Base-by-base conservation (phyloP, 1,284 basidiomycete species). In the Cryptococcus deneoformans region DNA sequence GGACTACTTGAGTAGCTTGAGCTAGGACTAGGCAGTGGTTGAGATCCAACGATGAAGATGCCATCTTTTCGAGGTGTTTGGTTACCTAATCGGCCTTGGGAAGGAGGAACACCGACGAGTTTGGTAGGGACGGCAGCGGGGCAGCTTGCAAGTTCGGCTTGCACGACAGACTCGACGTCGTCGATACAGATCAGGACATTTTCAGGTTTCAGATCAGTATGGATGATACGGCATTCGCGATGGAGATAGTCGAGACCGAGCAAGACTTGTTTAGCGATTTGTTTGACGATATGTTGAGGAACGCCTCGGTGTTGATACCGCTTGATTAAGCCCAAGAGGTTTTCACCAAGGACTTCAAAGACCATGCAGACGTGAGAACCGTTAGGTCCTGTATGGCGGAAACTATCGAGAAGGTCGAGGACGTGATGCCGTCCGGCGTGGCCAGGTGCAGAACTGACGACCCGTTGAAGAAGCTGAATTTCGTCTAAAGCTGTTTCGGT, bases 351-450 rank as follows among this genome's bases (percentile, higher is more conserved):
- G 39, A 99, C 96, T 79, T 99, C 95, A 73, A 98, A 98, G 14
- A 99, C 95, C 95, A 99, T 99, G 83, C 96, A 99, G 63, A 99
- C 90, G 79, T 99, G 95, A 16, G 86, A 89, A 50, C 95, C 95
- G 75, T 99, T 97, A 12, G 94, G 94, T 0, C 95, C 96, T 60
- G 88, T 89, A 79, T 99, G 96, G 42, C 88, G 86, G 78, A 99
- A 99, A 75, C 97, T 92, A 80, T 99, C 95, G 50, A 99, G 87
- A 69, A 99, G 90, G 36, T 90, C 90, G 73, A 98, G 95, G 77
- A 97, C 93, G 62, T 82, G 81, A 61, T 77, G 70, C 50, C 81
- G 73, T 8, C 82, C 82, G 0, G 82, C 79, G 65, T 82, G 86
- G 2, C 85, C 86, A 0, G 80, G 70, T 79, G 82, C 87, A 36